A percentile compares a stretch with the other conserved stretches of the same genome.
phyloP scores from a whole-genome alignment of 140 eudicot genomes.

The Oenanthe javanica region DNA sequence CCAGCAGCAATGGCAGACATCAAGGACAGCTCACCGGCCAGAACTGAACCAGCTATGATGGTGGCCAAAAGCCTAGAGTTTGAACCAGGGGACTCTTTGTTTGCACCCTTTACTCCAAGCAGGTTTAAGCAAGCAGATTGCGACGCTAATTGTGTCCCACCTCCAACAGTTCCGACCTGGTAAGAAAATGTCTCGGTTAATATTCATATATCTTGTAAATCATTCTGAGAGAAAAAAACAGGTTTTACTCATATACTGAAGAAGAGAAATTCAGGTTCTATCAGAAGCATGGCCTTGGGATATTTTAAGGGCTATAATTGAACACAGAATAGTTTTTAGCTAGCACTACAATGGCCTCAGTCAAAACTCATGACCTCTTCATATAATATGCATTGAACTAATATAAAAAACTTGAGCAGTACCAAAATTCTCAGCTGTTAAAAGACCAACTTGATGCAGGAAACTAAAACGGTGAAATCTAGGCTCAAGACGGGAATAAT shows the following conservation, averaged over 20 bases:
- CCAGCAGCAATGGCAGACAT: constrained; percentile 82
- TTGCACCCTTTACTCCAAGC: constrained; percentile 67
- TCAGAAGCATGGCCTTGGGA: neutral
- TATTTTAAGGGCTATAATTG: neutral
- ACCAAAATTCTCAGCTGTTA: neutral
- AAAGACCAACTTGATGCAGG: neutral
- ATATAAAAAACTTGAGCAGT: neutral
- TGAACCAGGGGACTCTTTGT: constrained; percentile 65
- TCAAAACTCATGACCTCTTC: neutral
- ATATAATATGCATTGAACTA: neutral
- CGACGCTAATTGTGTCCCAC: constrained; percentile 74
- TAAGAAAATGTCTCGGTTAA: neutral
- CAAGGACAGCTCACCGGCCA: constrained; percentile 71
- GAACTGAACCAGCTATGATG: constrained; percentile 66
- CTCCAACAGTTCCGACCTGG: constrained; percentile 78
- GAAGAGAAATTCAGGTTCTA: neutral
- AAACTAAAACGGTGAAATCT: neutral
- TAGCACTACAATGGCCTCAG: too few relatives aligned
- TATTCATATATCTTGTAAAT: neutral
- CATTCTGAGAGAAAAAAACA: neutral
- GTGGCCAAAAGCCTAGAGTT: constrained; percentile 68
- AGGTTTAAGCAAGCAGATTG: constrained; percentile 77
- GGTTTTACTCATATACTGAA: neutral
- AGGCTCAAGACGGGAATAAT: neutral
- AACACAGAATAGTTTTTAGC: neutral